Conservation (phyloP, 371 early-diverging fungal genomes). For the Vavraia culicis region DNA sequence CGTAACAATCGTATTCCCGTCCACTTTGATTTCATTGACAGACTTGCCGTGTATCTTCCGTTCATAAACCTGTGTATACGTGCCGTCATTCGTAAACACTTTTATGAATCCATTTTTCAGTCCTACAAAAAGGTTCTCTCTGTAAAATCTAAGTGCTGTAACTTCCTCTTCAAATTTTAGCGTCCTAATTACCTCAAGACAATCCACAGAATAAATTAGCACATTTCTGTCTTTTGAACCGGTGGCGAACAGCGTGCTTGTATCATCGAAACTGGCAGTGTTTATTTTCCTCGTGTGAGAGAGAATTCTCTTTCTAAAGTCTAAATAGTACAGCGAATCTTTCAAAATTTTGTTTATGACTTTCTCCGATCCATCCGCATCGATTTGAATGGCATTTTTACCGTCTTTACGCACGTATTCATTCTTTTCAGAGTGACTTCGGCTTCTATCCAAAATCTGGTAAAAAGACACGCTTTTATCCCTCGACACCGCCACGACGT, state of each 20-base stretch:
- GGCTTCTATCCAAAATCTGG: neutral
- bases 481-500: conserved; percentile 22
- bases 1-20: conserved; percentile 8
- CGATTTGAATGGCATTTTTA: too few species aligned
- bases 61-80: neutral
- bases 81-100: neutral
- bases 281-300: conserved; percentile 27
- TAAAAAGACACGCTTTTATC: conserved; percentile 32
- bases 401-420: too few species aligned
- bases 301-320: conserved; percentile 1
- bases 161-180: conserved; percentile 19
- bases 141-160: conserved; percentile 20
- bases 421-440: too few species aligned
- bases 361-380: too few species aligned
- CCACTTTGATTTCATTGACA: conserved; percentile 15
- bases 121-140: conserved; percentile 12
- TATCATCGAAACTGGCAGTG: conserved; percentile 17
- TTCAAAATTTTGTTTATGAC: too few species aligned
- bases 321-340: neutral
- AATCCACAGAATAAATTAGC: conserved; percentile 16
- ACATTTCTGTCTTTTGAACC: conserved; percentile 28
- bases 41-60: conserved; percentile 5
- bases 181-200: neutral
- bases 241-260: conserved; percentile 24
- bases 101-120: conserved; percentile 17